These are phyloP conservation scores for Amanita subjunquillea DNA, from an alignment of 768 basidiomycete genomes.

Conservation along the genomic window DNA sequence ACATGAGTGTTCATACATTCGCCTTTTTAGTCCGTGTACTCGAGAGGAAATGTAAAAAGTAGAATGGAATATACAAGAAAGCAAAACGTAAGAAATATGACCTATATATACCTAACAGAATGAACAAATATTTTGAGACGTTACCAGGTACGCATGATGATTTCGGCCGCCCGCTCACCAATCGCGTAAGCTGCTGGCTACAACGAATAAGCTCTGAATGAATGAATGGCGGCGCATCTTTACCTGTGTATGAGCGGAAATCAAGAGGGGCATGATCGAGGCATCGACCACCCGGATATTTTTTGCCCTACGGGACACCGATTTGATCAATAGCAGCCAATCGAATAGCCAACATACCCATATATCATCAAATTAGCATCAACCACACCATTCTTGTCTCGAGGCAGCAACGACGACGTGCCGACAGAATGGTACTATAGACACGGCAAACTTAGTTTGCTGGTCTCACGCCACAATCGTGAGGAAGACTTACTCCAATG, in stretches of 20 bases:
- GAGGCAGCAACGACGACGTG: constrained; percentile 21
- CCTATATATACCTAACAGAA: neutral
- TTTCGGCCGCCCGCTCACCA: constrained; percentile 14
- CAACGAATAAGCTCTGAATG: neutral
- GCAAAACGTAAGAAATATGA: neutral
- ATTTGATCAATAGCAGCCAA: neutral
- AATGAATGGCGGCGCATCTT: neutral
- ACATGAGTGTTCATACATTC: too few relatives aligned
- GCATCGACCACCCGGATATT: constrained; percentile 38
- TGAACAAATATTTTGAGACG: neutral
- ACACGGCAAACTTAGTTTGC: neutral
- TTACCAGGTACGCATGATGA: constrained; percentile 7
- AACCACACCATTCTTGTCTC: constrained; percentile 15
- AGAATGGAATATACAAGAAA: neutral
- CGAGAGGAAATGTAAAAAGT: too few relatives aligned
- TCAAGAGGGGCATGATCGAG: constrained; percentile 29
- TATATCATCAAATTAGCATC: constrained; percentile 7
- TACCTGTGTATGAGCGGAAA: constrained; percentile 26
- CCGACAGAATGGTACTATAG: constrained; percentile 13
- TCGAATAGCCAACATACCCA: constrained; percentile 1
- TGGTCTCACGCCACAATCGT: neutral
- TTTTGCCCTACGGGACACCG: constrained; percentile 23
- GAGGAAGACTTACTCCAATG: neutral
- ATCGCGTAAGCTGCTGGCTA: constrained; percentile 17
- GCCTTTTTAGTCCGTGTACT: too few relatives aligned